Evolutionary conservation across 2,329 filamentous ascomycete species (phyloP).

Genomic region (Alternaria infectoria): DNA sequence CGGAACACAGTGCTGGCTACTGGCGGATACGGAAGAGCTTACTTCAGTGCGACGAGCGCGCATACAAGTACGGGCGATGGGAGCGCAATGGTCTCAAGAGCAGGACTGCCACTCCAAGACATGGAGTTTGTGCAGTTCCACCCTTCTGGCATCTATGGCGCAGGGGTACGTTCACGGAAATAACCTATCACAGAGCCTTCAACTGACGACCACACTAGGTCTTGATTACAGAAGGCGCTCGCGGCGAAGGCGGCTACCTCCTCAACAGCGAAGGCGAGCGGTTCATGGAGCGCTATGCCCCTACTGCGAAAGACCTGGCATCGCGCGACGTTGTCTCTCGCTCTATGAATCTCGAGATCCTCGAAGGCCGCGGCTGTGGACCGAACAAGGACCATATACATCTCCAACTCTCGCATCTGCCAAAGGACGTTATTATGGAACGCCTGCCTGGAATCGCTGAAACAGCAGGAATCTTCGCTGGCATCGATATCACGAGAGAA

Average conservation of each 20-base stretch:
- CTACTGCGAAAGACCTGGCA: constrained; percentile 58
- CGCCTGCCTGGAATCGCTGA: constrained; percentile 59
- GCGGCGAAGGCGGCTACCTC: constrained; percentile 59
- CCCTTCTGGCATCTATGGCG: constrained; percentile 59
- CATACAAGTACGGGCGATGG: constrained; percentile 60
- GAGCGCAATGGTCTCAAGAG: constrained; percentile 58
- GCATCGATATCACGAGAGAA: constrained; percentile 57
- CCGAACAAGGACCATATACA: constrained; percentile 56
- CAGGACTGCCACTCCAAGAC: constrained; percentile 57
- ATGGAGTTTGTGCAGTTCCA: constrained; percentile 62
- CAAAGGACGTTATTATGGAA: constrained; percentile 55
- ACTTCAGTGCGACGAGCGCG: constrained; percentile 58
- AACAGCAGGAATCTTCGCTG: constrained; percentile 58
- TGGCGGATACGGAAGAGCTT: constrained; percentile 58
- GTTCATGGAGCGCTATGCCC: constrained; percentile 61
- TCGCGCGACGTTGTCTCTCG: constrained; percentile 57
- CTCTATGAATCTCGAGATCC: constrained; percentile 58
- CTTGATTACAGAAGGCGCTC: constrained; percentile 58
- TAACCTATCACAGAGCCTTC: neutral
- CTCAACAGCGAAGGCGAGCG: constrained; percentile 57
- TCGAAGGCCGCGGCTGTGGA: constrained; percentile 55
- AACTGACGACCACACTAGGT: constrained; percentile 19
- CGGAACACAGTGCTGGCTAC: constrained; percentile 58
- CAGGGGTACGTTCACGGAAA: constrained; percentile 44
- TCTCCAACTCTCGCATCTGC: constrained; percentile 57